phyloP scores from a whole-genome alignment of 345 rosid species.

The Salix exigua region DNA sequence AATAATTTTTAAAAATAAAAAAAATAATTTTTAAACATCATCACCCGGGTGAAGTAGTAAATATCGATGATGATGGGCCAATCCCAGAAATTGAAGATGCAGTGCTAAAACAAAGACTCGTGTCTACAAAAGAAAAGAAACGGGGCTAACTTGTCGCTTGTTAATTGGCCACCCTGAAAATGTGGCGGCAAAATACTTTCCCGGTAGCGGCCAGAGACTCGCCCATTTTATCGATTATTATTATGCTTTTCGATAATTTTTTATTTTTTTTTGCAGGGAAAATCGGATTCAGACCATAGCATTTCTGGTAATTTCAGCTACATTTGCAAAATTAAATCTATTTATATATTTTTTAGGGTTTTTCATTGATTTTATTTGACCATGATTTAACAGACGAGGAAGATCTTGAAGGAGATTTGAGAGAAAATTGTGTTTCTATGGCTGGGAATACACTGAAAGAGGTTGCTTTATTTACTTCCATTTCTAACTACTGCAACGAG shows the following conservation, averaged over 20 bases:
- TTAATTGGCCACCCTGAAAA: not conserved
- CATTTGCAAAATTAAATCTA: not conserved
- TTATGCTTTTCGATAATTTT: not conserved
- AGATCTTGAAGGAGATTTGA: conserved; percentile 36
- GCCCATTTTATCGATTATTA: not conserved
- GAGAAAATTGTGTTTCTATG: conserved; percentile 34
- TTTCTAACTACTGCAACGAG: not conserved
- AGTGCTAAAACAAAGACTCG: too few relatives aligned
- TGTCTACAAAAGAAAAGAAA: too few relatives aligned
- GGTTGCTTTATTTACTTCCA: conserved; percentile 23
- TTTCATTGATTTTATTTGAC: not conserved
- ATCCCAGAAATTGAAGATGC: too few relatives aligned
- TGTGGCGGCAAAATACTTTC: conserved; percentile 56
- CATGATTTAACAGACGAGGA: conserved; percentile 48
- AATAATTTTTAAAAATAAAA: too few relatives aligned
- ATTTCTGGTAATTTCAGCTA: conserved; percentile 54
- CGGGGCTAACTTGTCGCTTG: too few relatives aligned
- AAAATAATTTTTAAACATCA: too few relatives aligned
- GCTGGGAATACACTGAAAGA: conserved; percentile 32
- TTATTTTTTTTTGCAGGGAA: conserved; percentile 28
- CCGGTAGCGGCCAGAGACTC: conserved; percentile 18
- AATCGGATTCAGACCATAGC: conserved; percentile 60
- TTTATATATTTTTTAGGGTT: not conserved
- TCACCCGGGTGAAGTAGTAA: too few relatives aligned
- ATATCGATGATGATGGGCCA: too few relatives aligned